Evolutionary conservation across 768 basidiomycete species (phyloP).

Genomic region (Inosperma sp.): DNA sequence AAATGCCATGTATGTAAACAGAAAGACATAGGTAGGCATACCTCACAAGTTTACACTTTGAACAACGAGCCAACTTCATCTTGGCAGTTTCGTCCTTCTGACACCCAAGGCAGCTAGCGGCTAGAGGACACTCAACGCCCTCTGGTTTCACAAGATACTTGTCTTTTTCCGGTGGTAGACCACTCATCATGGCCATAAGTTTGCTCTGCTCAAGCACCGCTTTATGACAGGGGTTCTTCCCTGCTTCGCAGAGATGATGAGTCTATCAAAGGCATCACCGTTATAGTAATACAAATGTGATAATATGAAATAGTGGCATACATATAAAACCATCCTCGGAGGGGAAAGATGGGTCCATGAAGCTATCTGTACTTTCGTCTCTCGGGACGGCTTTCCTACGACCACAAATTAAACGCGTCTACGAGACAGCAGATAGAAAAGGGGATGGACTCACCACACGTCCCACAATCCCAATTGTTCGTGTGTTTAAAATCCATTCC

Average conservation of each 20-base stretch:
- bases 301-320: background rate
- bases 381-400: slow-evolving; percentile 10
- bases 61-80: slow-evolving; percentile 14
- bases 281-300: background rate
- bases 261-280: slow-evolving; percentile 4
- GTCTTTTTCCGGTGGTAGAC: background rate
- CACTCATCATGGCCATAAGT: background rate
- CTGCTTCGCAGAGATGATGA: slow-evolving; percentile 13
- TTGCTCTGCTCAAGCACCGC: background rate
- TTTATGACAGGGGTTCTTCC: slow-evolving; percentile 7
- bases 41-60: slow-evolving; percentile 18
- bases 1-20: background rate
- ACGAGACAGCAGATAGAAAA: background rate
- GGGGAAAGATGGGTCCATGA: slow-evolving; percentile 9
- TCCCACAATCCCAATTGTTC: background rate
- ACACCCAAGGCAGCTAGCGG: slow-evolving; percentile 17
- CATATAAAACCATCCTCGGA: slow-evolving; percentile 10
- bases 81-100: slow-evolving; percentile 13
- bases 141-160: background rate
- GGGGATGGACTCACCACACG: background rate
- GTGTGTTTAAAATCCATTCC: slow-evolving; percentile 6
- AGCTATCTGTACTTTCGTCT: slow-evolving; percentile 9
- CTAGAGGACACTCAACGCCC: slow-evolving; percentile 11
- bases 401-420: background rate
- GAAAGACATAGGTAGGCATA: background rate